Evolutionary conservation across 352 stramenopile genomes (phyloP).

Genomic region (Phytophthora colocasiae): DNA sequence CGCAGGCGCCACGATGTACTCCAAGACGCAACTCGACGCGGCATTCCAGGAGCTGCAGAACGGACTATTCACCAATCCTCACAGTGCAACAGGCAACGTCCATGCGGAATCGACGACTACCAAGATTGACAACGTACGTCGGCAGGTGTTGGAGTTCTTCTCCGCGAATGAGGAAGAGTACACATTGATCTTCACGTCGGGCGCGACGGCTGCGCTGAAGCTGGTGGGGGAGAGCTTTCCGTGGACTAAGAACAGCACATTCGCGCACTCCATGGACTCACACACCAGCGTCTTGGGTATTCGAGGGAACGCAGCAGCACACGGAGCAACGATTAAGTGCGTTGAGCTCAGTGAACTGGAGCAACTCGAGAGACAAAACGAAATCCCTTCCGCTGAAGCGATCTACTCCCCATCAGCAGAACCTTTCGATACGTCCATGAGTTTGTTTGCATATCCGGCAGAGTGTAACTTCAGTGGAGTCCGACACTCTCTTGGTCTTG

Average conservation of each 20-base stretch:
- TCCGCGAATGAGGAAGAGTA: slow-evolving; percentile 73
- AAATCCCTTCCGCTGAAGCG: background rate
- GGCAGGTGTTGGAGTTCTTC: slow-evolving; percentile 76
- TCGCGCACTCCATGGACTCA: slow-evolving; percentile 69
- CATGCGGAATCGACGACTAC: slow-evolving; percentile 49
- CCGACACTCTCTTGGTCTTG: slow-evolving; percentile 53
- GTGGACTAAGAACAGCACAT: slow-evolving; percentile 59
- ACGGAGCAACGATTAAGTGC: slow-evolving; percentile 36
- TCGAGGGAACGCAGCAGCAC: slow-evolving; percentile 45
- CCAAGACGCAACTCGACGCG: slow-evolving; percentile 62
- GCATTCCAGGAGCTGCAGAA: slow-evolving; percentile 55
- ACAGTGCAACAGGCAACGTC: slow-evolving; percentile 44
- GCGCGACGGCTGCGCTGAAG: slow-evolving; percentile 82
- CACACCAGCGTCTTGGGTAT: slow-evolving; percentile 83
- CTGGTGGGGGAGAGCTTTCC: slow-evolving; percentile 85
- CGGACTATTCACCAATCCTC: slow-evolving; percentile 71
- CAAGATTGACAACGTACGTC: slow-evolving; percentile 53
- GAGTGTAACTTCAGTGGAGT: slow-evolving; percentile 85
- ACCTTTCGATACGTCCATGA: slow-evolving; percentile 17
- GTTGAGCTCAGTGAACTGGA: slow-evolving; percentile 54
- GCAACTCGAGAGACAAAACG: slow-evolving; percentile 19
- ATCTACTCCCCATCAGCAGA: background rate
- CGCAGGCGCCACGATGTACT: slow-evolving; percentile 84
- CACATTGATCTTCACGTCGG: slow-evolving; percentile 86
- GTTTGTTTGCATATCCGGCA: slow-evolving; percentile 72